Base-by-base conservation (phyloP, 345 rosid species). In the Linum tenue region DNA sequence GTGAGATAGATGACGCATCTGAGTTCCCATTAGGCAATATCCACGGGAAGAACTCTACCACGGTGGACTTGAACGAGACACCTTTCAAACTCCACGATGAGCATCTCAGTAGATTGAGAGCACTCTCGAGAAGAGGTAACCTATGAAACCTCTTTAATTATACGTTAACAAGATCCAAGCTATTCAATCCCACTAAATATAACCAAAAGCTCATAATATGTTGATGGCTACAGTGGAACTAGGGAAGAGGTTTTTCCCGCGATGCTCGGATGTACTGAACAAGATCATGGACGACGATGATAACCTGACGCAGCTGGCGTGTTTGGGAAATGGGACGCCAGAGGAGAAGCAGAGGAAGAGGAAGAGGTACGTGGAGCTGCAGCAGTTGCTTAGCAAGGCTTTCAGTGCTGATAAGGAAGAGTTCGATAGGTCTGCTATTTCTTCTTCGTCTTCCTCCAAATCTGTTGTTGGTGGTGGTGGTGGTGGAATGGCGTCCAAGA, bases 171-270 rank as follows among this genome's bases (percentile, higher is more conserved):
- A 43, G 6, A 43, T 11, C 10, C 50, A 43, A 43, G 6, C 1
- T 43, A 43, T 7, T 43, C 50, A 43, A 43, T 5, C 6, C 10
- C 6, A 22, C 50, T 1, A 11, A 43, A 5, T 43, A 5, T 4
- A 3, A 43, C 10, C 50, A 5, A n/a, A n/a, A 43, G 10, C 2
- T 43, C 35, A 41, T 67, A 31, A 56, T 31, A 10, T 37, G n/a
- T 68, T n/a, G 73, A 11, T 66, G 7, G 39, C 58, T 62, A 68
- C 79, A 92, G 96, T 87, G 73, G 87, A 82, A 64, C 86, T 92
- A 0, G 98, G 92, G 39, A 83, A 82, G 69, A 79, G 83, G 39
- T 92, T 81, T 64, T 89, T 89, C 70, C 96, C 88, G 37, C 84
- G 87, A 3, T 92, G 96, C 73, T 92, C 91, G 0, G 79, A 70